Base-by-base conservation (phyloP, 441 rosid species). In the Euphorbia schlechtendalii region DNA sequence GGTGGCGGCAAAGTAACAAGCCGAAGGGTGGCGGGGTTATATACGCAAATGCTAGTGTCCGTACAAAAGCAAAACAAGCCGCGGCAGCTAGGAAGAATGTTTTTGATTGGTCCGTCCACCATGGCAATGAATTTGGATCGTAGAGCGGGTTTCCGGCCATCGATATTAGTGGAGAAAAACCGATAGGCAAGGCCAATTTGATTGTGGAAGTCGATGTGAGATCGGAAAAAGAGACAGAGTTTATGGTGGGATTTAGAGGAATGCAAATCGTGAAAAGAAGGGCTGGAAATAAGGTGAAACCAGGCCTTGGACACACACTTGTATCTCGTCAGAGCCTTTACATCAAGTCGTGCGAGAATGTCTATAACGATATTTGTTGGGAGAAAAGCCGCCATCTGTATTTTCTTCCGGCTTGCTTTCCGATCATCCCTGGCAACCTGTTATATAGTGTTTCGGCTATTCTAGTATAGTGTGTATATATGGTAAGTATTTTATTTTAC, bases 1-100 rank as follows among this genome's bases (percentile, higher is more conserved):
- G 65, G 24, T 0, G 38, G 40, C 40, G 38, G 40, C 40, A 34
- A 34, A 2, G 15, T 9, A 9, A 0, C 45, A 41, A 20, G 15
- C 15, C 57, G 58, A 21, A 12, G 34, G 17, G 55, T 13, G 56
- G 68, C 63, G 15, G 73, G 64, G 4, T 57, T 69, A 38, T n/a
- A 9, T 45, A 69, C 34, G 24, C 51, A 59, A 30, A 64, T 65
- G 18, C 5, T 12, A 6, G 40, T 34, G 3, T 57, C 41, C 7
- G 73, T 34, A 18, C 59, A 64, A 38, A 70, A 64, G 40, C 69
- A 64, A 59, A 69, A 4, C 24, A 69, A 56, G 5, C 73, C 73
- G 7, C 27, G 24, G 68, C 57, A 63, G n/a, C 45, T 20, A 2
- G 69, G 64, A 3, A 70, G 53, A 22, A 70, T 13, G 7, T 57